phyloP scores from a whole-genome alignment of 192 early-diverging fungal genomes.

The Entrophospora sp. region DNA sequence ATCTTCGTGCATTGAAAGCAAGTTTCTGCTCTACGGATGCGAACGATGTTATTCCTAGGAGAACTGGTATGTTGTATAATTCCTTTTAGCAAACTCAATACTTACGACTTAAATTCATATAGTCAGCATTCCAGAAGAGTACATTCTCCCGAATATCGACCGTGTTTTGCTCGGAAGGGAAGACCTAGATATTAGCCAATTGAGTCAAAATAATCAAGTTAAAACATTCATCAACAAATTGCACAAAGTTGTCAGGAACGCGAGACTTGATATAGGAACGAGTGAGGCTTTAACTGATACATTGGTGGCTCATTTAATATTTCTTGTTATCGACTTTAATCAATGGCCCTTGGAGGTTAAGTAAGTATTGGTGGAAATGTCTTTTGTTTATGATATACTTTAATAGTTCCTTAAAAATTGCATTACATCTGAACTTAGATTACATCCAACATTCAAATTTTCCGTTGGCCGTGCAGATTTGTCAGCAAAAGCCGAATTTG shows the following conservation, averaged over 20 bases:
- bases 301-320: neutral
- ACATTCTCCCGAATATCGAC: no score
- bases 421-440: neutral
- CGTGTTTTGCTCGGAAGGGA: no score
- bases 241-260: neutral
- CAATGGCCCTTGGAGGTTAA: neutral
- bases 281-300: constrained; percentile 3
- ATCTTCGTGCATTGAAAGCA: no score
- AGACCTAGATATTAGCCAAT: no score
- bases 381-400: neutral
- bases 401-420: constrained; percentile 3
- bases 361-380: neutral
- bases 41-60: no score
- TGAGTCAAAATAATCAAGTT: no score
- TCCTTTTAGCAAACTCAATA: no score
- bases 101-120: no score
- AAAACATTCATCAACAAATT: constrained; percentile 3
- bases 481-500: neutral
- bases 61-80: no score
- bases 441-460: neutral
- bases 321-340: neutral
- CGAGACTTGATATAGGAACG: neutral
- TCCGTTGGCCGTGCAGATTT: neutral
- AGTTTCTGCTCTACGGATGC: no score
- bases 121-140: no score